These are phyloP conservation scores for Verbascum thapsus DNA, from an alignment of 257 asterid species.

Conservation along the genomic window DNA sequence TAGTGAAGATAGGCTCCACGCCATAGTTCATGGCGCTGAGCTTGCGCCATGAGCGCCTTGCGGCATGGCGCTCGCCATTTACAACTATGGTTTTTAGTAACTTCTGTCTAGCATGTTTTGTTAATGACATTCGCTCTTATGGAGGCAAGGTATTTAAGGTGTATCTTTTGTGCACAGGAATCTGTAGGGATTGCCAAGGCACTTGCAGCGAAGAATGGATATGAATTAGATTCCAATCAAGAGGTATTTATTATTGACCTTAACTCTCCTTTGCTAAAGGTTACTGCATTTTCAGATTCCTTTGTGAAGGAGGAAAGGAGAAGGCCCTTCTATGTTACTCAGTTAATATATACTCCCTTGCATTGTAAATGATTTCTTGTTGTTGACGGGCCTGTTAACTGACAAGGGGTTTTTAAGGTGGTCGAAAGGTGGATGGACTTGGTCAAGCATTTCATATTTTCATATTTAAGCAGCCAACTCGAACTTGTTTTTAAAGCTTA, in stretches of 20 bases:
- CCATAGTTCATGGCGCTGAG: no score
- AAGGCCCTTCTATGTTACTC: background rate
- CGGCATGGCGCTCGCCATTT: no score
- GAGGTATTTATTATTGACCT: constrained; percentile 58
- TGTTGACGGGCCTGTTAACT: constrained; percentile 2
- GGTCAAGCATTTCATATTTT: constrained; percentile 22
- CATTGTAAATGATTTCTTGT: constrained; percentile 3
- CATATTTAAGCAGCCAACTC: constrained; percentile 12
- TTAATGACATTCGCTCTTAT: constrained; percentile 10
- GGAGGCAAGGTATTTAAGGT: constrained; percentile 22
- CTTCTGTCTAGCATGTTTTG: constrained; percentile 13
- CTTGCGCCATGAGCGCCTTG: no score
- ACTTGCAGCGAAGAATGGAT: constrained; percentile 94
- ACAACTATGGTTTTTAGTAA: no score
- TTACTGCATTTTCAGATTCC: constrained; percentile 24
- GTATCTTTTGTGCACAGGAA: constrained; percentile 53
- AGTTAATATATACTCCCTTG: constrained; percentile 1
- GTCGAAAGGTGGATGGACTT: constrained; percentile 8
- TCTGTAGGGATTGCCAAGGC: constrained; percentile 99
- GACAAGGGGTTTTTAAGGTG: constrained; percentile 22
- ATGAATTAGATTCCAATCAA: constrained; percentile 95
- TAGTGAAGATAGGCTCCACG: no score
- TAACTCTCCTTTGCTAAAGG: constrained; percentile 14
- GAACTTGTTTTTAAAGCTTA: constrained; percentile 10
- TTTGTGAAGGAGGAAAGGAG: constrained; percentile 18